Conservation (phyloP, 78 protist genomes). For the Polysphondylium violaceum region DNA sequence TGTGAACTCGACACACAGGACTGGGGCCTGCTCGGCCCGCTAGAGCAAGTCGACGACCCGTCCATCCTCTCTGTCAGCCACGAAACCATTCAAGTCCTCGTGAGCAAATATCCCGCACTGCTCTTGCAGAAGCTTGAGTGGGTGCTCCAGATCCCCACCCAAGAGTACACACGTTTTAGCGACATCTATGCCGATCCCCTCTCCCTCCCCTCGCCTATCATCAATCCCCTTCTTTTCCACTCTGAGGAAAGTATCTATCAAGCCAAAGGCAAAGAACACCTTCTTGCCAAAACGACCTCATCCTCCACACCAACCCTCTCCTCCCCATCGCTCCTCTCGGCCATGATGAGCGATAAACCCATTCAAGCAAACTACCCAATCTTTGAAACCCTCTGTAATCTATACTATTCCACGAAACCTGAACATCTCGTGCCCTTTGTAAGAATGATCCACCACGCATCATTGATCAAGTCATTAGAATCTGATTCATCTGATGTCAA, state of each 20-base stretch:
- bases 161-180: conserved; percentile 21
- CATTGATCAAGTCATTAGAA: conserved; percentile 9
- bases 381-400: conserved; percentile 49
- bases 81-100: conserved; percentile 27
- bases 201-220: conserved; percentile 36
- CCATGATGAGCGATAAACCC: neutral
- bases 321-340: neutral
- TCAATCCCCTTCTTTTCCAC: conserved; percentile 30
- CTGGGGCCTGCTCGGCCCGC: too few species aligned
- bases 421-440: conserved; percentile 37
- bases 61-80: too few species aligned
- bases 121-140: conserved; percentile 29
- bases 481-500: neutral
- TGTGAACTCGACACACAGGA: too few species aligned
- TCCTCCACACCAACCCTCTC: too few species aligned
- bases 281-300: too few species aligned
- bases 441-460: conserved; percentile 23
- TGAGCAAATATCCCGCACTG: neutral
- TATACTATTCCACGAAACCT: conserved; percentile 50
- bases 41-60: too few species aligned
- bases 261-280: neutral
- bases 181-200: conserved; percentile 17
- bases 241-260: conserved; percentile 33
- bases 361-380: conserved; percentile 37
- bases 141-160: neutral